Base-by-base conservation (phyloP, 2,329 filamentous ascomycete species). In the Colletotrichum godetiae region DNA sequence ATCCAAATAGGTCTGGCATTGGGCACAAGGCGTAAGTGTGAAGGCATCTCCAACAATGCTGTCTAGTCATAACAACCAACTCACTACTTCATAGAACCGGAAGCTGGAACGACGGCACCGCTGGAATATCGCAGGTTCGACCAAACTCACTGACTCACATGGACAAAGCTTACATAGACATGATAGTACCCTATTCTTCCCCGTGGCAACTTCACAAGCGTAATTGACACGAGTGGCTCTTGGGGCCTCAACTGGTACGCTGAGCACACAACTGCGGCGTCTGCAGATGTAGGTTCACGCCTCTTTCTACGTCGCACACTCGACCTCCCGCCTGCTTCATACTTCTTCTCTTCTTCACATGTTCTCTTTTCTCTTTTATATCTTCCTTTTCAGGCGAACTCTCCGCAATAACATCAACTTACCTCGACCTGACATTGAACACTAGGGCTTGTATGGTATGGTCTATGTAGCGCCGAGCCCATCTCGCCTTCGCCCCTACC, bases 191-290 rank as follows among this genome's bases (percentile, higher is more conserved):
- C 65, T 24, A 72, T 68, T 15, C 53, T 72, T 4, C 69, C 69
- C 19, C 58, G 69, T 13, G 69, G 69, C 22, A 72, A 72, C 58
- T 68, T 53, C 53, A 72, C 69, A 5, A 72, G 58, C 42, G 31
- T 72, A 13, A 64, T 68, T 42, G 64, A 72, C 33, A 68, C 69
- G 2, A 46, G 37, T 4, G 69, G 65, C 31, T 72, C 65, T 5
- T 68, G 65, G 65, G 69, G 69, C 1, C 42, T 72, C 57, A 72
- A 72, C 31, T 72, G 69, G 65, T 72, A 72, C 27, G 58, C 65
- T 24, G 69, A 72, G 31, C 69, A 72, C 42, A 68, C 65, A 3
- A 58, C 69, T 29, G 69, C 65, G 6, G 69, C 65, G 4, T 72
- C 69, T 15, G 65, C 69, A 33, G 65, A 72, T 33, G 69, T 72